Conservation (phyloP, 2,329 filamentous ascomycete genomes). For the Stenocarpella maydis region DNA sequence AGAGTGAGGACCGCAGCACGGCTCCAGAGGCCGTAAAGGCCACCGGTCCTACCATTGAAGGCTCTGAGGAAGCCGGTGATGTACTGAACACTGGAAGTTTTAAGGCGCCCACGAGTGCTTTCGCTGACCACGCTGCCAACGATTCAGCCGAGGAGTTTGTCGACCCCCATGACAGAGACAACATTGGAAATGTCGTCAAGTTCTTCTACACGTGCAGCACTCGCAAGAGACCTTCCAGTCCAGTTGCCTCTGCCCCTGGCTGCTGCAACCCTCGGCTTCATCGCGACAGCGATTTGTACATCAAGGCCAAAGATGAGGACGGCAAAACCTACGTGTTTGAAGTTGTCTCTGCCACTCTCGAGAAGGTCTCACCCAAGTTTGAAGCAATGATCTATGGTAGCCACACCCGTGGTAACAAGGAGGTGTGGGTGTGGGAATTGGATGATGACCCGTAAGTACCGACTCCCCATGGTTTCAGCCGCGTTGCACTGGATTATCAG, state of each 20-base stretch:
- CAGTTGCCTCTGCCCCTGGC: slow-evolving; percentile 20
- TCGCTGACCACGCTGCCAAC: background rate
- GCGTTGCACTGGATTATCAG: background rate
- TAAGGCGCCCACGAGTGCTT: background rate
- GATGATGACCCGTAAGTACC: slow-evolving; percentile 28
- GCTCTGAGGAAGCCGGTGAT: background rate
- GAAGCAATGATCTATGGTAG: slow-evolving; percentile 33
- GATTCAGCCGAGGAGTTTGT: slow-evolving; percentile 2
- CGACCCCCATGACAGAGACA: slow-evolving; percentile 26
- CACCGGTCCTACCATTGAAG: background rate
- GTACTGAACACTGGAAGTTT: background rate
- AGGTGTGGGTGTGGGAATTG: slow-evolving; percentile 32
- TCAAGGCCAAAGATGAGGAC: slow-evolving; percentile 25
- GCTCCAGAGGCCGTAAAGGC: background rate
- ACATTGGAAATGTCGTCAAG: slow-evolving; percentile 23
- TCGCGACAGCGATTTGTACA: slow-evolving; percentile 30
- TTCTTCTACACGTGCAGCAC: slow-evolving; percentile 31
- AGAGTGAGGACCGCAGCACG: background rate
- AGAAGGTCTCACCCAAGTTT: slow-evolving; percentile 29
- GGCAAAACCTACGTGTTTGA: slow-evolving; percentile 31
- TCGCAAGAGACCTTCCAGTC: slow-evolving; percentile 6
- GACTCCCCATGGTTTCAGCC: background rate
- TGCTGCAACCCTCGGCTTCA: slow-evolving; percentile 26
- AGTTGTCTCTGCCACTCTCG: slow-evolving; percentile 30
- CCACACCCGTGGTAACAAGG: slow-evolving; percentile 31